Evolutionary conservation across 2,329 filamentous ascomycete species (phyloP).

Genomic region (Hypocrella siamensis): DNA sequence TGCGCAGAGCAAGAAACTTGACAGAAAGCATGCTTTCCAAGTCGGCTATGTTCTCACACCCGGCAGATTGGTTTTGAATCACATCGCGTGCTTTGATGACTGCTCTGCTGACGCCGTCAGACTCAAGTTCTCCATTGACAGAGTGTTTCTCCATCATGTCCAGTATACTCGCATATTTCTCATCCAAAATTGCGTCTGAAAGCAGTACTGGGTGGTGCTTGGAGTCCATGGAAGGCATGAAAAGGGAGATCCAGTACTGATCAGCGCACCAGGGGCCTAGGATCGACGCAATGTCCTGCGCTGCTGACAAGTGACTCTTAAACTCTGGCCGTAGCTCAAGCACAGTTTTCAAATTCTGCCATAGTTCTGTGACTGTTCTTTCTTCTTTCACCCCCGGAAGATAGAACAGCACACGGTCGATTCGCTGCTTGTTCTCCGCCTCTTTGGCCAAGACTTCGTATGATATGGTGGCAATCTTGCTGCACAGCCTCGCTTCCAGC

Average conservation of each 20-base stretch:
- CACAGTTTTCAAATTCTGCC: constrained; percentile 33
- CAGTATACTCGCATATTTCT: background rate
- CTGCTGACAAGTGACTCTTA: constrained; percentile 39
- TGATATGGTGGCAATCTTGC: constrained; percentile 62
- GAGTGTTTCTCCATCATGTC: background rate
- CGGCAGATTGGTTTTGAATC: background rate
- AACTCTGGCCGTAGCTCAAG: constrained; percentile 30
- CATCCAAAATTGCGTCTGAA: background rate
- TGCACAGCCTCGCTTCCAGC: constrained; percentile 64
- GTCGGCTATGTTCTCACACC: constrained; percentile 4
- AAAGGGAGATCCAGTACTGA: constrained; percentile 53
- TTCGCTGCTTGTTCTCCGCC: constrained; percentile 15
- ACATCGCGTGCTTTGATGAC: background rate
- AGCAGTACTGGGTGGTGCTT: constrained; percentile 34
- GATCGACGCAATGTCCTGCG: constrained; percentile 43
- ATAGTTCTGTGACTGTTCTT: constrained; percentile 47
- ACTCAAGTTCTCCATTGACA: background rate
- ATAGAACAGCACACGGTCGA: constrained; percentile 35
- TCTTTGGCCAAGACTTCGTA: constrained; percentile 18
- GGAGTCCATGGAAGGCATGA: constrained; percentile 48
- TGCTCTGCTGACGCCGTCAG: background rate
- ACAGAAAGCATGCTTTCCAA: constrained; percentile 39
- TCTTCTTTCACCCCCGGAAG: constrained; percentile 23
- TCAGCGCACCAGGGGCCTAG: constrained; percentile 80
- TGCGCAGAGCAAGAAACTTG: constrained; percentile 52